Evolutionary conservation across 805 yeast species (phyloP).

Genomic region (Sporopachydermia lactativora): DNA sequence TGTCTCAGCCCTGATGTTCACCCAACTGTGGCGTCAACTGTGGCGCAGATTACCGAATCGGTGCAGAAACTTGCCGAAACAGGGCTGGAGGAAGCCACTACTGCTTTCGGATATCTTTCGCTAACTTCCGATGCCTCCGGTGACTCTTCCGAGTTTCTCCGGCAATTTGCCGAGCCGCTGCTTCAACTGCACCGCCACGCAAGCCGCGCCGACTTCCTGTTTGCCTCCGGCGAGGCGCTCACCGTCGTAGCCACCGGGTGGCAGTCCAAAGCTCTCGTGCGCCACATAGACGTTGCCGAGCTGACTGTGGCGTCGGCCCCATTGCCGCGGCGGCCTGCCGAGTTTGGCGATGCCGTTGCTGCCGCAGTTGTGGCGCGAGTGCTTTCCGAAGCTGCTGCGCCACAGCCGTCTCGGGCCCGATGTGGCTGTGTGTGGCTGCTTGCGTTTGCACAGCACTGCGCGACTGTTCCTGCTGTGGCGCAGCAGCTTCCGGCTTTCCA

Average conservation of each 20-base stretch:
- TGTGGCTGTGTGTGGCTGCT: conserved; percentile 80
- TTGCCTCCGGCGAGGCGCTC: conserved; percentile 76
- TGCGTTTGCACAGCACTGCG: conserved; percentile 64
- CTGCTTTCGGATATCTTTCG: conserved; percentile 42
- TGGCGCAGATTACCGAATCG: no score
- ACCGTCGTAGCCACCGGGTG: conserved; percentile 63
- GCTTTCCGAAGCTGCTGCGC: conserved; percentile 37
- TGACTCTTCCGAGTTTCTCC: no score
- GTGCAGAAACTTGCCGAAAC: conserved; percentile 23
- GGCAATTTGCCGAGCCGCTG: conserved; percentile 30
- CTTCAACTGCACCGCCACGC: conserved; percentile 42
- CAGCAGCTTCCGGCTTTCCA: conserved; percentile 48
- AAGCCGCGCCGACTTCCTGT: conserved; percentile 62
- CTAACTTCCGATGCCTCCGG: conserved; percentile 22
- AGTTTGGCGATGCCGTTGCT: conserved; percentile 16
- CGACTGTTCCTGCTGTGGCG: conserved; percentile 27
- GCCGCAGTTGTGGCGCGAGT: conserved; percentile 30
- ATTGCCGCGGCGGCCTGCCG: conserved; percentile 4
- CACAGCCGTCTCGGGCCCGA: conserved; percentile 63
- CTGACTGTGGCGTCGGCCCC: conserved; percentile 3
- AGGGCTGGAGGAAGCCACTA: conserved; percentile 43
- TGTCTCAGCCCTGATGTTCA: conserved; percentile 15
- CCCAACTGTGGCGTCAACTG: conserved; percentile 5
- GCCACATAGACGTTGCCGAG: conserved; percentile 37
- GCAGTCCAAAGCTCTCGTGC: conserved; percentile 41